These are phyloP conservation scores for Boletus patriciae DNA, from an alignment of 768 basidiomycete genomes.

Conservation along the genomic window DNA sequence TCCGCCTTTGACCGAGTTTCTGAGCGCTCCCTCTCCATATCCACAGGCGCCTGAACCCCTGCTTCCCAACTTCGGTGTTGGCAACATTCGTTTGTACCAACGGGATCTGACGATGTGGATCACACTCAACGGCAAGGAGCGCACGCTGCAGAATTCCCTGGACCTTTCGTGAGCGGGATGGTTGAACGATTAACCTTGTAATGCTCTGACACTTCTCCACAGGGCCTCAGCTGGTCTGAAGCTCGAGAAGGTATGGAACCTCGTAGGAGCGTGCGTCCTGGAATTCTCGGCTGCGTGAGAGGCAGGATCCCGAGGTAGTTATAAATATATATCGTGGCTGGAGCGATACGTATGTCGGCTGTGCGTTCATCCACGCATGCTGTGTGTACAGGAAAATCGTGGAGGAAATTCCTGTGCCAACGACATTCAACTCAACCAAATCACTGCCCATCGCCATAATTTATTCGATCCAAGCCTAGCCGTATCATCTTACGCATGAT, in stretches of 20 bases:
- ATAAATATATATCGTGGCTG: too few relatives aligned
- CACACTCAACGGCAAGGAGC: conserved; percentile 34
- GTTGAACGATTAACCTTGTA: not conserved
- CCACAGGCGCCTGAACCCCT: conserved; percentile 37
- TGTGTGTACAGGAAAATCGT: not conserved
- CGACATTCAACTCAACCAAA: not conserved
- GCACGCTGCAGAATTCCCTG: conserved; percentile 30
- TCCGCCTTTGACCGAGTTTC: not conserved
- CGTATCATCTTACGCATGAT: not conserved
- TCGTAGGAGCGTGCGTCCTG: conserved; percentile 27
- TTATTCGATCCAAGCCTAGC: not conserved
- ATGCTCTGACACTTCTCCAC: conserved; percentile 4
- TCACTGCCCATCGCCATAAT: not conserved
- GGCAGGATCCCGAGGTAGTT: not conserved
- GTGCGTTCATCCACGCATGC: too few relatives aligned
- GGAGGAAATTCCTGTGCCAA: not conserved
- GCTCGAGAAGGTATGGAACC: conserved; percentile 34
- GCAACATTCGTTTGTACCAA: conserved; percentile 29
- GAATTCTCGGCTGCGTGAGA: conserved; percentile 26
- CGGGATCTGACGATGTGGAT: conserved; percentile 34
- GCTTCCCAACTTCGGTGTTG: conserved; percentile 35
- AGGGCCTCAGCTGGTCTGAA: conserved; percentile 28
- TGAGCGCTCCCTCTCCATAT: not conserved
- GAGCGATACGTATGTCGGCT: too few relatives aligned
- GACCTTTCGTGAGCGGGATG: conserved; percentile 27